phyloP scores from a whole-genome alignment of 164 flowering plant genomes.

The Magnolia sinica region DNA sequence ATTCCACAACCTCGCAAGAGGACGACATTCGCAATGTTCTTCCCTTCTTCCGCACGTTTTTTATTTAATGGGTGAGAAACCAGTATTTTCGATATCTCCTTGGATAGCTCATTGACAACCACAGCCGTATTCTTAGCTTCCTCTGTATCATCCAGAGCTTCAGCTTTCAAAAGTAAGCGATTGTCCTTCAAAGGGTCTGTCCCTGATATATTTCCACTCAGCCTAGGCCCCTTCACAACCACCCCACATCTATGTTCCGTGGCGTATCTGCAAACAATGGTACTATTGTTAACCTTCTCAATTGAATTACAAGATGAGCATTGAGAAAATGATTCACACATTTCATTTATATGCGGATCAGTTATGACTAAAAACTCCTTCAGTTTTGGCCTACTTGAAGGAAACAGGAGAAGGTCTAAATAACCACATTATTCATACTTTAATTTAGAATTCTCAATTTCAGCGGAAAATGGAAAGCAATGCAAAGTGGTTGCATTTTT shows the following conservation, averaged over 20 bases:
- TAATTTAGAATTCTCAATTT: too few relatives aligned
- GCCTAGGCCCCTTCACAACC: constrained; percentile 87
- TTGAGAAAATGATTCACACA: too few relatives aligned
- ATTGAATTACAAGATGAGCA: too few relatives aligned
- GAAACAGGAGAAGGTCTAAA: too few relatives aligned
- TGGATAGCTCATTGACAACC: constrained; percentile 88
- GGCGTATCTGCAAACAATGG: constrained; percentile 52
- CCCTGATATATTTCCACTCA: constrained; percentile 98
- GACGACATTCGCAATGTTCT: constrained; percentile 82
- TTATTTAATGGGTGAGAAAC: constrained; percentile 78
- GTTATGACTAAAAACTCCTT: too few relatives aligned
- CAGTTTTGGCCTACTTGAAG: too few relatives aligned
- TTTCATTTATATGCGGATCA: too few relatives aligned
- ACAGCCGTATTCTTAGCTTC: constrained; percentile 88
- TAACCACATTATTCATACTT: too few relatives aligned
- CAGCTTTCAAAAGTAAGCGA: constrained; percentile 73
- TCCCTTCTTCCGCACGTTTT: constrained; percentile 75
- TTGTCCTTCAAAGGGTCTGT: constrained; percentile 97
- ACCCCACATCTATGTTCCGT: constrained; percentile 99
- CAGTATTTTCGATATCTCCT: constrained; percentile 76
- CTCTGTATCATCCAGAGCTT: constrained; percentile 76
- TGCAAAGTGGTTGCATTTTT: too few relatives aligned
- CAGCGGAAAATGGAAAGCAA: too few relatives aligned
- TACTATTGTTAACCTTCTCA: constrained; percentile 1
- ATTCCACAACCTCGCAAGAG: constrained; percentile 98